Evolutionary conservation across 805 yeast genomes (phyloP), one percentile per base, ranked within the genome.

Genomic region (Candida montana): DNA sequence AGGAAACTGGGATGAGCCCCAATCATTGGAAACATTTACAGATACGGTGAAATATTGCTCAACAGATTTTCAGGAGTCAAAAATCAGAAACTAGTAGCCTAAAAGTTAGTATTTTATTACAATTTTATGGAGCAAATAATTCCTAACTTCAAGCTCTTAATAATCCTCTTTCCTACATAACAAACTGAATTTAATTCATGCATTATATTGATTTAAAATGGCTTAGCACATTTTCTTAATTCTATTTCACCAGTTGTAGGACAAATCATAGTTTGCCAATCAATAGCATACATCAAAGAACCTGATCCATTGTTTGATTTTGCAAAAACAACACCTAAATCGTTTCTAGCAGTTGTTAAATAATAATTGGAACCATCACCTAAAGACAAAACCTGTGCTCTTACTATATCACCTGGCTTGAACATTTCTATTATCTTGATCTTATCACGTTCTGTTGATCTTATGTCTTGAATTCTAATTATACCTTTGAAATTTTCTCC

Each of bases 301-400:
- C 96, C 96, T 4, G 79, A 79, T 15, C 81, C 82, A 47, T 73
- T 76, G 23, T 56, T 53, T 33, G 82, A 74, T 46, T 74, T 78
- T 5, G 98, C 97, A 61, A 90, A 85, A 1, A 93, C 81, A 4
- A 93, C 99, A 3, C 99, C 99, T 31, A 91, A 67, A 55, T 91
- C 96, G 60, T 91, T 88, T 48, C 82, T 71, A 3, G 96, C 95
- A 0, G 99, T 93, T 7, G 88, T 75, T 48, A 93, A 67, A 60
- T 90, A 93, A 58, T 90, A 93, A 59, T 87, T 86, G 16, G 83
- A 72, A 8, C 98, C 98, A 62, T 93, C 99, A 41, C 99, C 99
- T 27, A 93, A 66, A 0, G 96, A 86, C 23, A 79, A 54, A 8
- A 90, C 81, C 50, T 73, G 68, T 0, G 96, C 96, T 47, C 95